Conservation (phyloP, 2,329 filamentous ascomycete genomes). For the Lachnellula arida region DNA sequence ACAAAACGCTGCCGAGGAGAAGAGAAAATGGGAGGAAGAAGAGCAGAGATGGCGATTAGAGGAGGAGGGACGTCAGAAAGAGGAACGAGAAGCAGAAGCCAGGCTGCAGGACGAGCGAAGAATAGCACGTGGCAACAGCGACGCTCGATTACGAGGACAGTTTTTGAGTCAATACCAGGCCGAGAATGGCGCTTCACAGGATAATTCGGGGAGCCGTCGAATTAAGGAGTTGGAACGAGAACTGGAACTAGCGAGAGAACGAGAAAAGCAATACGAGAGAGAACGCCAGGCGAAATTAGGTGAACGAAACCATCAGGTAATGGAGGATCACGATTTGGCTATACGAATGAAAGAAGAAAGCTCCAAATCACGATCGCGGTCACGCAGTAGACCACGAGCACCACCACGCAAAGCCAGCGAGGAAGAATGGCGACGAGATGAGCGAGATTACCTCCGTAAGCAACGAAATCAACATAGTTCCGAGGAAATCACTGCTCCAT, state of each 20-base stretch:
- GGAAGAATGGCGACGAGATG: conserved; percentile 46
- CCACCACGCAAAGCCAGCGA: conserved; percentile 31
- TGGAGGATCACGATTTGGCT: conserved; percentile 29
- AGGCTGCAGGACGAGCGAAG: conserved; percentile 61
- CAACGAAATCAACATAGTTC: conserved; percentile 32
- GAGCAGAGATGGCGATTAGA: conserved; percentile 72
- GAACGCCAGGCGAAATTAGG: conserved; percentile 49
- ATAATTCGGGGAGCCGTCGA: conserved; percentile 55
- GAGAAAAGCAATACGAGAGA: conserved; percentile 59
- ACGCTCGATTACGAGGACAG: conserved; percentile 71
- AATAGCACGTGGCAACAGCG: conserved; percentile 54
- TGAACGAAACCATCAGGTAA: conserved; percentile 18
- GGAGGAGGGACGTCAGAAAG: conserved; percentile 64
- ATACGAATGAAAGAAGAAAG: conserved; percentile 26
- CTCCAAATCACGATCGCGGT: conserved; percentile 21
- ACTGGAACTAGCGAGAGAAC: conserved; percentile 61
- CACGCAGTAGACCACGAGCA: conserved; percentile 26
- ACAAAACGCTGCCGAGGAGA: conserved; percentile 60
- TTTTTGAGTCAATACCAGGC: conserved; percentile 83
- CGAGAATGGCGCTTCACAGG: conserved; percentile 49
- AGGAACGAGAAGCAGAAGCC: conserved; percentile 69
- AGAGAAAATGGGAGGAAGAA: conserved; percentile 71
- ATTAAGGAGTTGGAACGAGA: conserved; percentile 77
- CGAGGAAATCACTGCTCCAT: conserved; percentile 11
- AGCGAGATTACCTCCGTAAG: conserved; percentile 48